These are phyloP conservation scores for Ogataea methylovora DNA, from an alignment of 805 yeast species.

Conservation along the genomic window DNA sequence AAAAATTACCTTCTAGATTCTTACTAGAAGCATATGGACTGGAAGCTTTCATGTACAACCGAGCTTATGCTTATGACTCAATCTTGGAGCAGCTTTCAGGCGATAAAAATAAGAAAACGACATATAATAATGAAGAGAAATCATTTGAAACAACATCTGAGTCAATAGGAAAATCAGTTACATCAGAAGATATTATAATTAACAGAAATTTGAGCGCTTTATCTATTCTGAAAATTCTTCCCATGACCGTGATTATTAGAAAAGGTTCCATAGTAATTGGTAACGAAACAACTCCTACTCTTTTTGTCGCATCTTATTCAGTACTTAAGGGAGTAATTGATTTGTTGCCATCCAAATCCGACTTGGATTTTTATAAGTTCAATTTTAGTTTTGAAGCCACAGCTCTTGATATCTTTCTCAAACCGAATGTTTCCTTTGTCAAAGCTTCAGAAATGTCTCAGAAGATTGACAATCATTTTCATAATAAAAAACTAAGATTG, in stretches of 20 bases:
- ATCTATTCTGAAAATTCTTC: constrained; percentile 36
- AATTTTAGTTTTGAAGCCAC: constrained; percentile 36
- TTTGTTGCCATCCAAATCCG: constrained; percentile 34
- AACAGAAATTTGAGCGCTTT: constrained; percentile 1
- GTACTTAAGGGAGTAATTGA: constrained; percentile 53
- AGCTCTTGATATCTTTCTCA: constrained; percentile 51
- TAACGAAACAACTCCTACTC: constrained; percentile 66
- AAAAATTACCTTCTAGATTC: constrained; percentile 47
- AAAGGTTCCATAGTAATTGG: constrained; percentile 78
- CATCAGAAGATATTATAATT: not conserved
- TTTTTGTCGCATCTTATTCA: constrained; percentile 55
- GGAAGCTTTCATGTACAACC: constrained; percentile 78
- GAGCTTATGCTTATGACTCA: constrained; percentile 68
- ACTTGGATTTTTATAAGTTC: constrained; percentile 49
- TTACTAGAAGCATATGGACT: constrained; percentile 61
- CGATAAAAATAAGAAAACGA: not conserved
- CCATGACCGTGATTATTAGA: constrained; percentile 50
- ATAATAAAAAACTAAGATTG: not conserved
- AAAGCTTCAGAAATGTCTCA: constrained; percentile 12
- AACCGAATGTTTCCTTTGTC: constrained; percentile 64
- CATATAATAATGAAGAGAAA: constrained; percentile 1
- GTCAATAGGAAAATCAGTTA: not conserved
- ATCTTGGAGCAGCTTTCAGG: not conserved
- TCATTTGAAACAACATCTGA: not conserved
- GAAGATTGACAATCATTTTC: constrained; percentile 7